Base-by-base conservation (phyloP, 495 filamentous ascomycete genomes). In the Hypoxylon intermedium region DNA sequence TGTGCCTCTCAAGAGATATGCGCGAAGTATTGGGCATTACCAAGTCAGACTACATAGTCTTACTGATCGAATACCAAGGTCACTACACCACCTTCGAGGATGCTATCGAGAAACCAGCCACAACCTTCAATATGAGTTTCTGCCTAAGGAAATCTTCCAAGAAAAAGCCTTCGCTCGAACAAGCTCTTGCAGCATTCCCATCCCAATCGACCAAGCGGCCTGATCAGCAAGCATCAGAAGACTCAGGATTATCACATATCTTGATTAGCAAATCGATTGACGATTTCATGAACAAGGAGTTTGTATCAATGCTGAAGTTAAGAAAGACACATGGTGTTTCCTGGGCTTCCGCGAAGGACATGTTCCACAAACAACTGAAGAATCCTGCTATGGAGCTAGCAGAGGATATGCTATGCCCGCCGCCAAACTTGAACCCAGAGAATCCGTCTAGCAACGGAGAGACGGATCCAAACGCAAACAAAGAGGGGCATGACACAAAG, bases 221-320 rank as follows among this genome's bases (percentile, higher is more conserved):
- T 9, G 13, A 7, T 2, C 11, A 26, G 0, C 19, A 40, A 9
- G 13, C 20, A n/a, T 37, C 20, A 21, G 53, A 51, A 21, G 55
- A 19, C 5, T 34, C 33, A 0, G 64, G 60, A 0, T 75, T 85
- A 59, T 67, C 76, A 44, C 74, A 75, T 31, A 67, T 90, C 1
- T 92, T 93, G 66, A 87, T 96, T 53, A 91, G 87, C 12, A 79
- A 79, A 34, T 86, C 91, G 1, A 75, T 97, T 1, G 83, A 89
- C 24, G 77, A 85, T 23, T 82, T 94, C 18, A 74, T 96, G 41
- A 85, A 89, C 34, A 77, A 83, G 6, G 80, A 83, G n/a, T 85
- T 96, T 23, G 40, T 89, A 2, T 68, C 75, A 0, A 71, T 97
- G 2, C 59, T 91, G 12, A 84, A 80, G 51, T 77, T 87, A 53